phyloP scores from a whole-genome alignment of 1,284 basidiomycete species.

The Trichosporon coremiiforme region DNA sequence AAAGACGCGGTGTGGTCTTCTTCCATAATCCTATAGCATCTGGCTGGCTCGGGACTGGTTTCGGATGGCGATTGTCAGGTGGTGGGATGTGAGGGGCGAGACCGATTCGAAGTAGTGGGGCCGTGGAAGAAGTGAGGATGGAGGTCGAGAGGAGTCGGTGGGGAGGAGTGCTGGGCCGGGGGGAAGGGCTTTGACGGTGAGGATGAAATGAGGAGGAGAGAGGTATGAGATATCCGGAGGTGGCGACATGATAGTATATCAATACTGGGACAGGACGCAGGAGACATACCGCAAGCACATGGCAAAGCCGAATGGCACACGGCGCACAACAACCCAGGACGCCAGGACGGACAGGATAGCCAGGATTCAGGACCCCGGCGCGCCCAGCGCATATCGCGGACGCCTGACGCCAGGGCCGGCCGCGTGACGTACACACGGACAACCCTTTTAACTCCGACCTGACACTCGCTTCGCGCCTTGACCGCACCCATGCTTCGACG shows the following conservation, averaged over 20 bases:
- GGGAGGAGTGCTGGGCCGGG: not conserved
- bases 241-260: conserved; percentile 19
- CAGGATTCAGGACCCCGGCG: not conserved
- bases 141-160: not conserved
- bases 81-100: not conserved
- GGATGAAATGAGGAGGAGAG: conserved; percentile 1
- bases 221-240: conserved; percentile 16
- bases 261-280: conserved; percentile 7
- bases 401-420: not conserved
- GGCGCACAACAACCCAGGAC: not conserved
- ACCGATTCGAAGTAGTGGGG: not conserved
- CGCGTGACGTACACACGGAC: conserved; percentile 18
- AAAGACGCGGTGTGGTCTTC: conserved; percentile 34
- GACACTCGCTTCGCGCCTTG: conserved; percentile 6
- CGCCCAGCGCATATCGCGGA: conserved; percentile 10
- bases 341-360: no score
- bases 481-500: not conserved
- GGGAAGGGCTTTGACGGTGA: not conserved
- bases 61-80: not conserved
- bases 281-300: conserved; percentile 14
- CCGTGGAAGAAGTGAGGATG: not conserved
- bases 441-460: conserved; percentile 19
- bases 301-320: not conserved
- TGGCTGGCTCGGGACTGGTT: not conserved
- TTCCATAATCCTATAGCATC: conserved; percentile 27